phyloP scores from a whole-genome alignment of 495 filamentous ascomycete genomes.

The Xylaria venustula region DNA sequence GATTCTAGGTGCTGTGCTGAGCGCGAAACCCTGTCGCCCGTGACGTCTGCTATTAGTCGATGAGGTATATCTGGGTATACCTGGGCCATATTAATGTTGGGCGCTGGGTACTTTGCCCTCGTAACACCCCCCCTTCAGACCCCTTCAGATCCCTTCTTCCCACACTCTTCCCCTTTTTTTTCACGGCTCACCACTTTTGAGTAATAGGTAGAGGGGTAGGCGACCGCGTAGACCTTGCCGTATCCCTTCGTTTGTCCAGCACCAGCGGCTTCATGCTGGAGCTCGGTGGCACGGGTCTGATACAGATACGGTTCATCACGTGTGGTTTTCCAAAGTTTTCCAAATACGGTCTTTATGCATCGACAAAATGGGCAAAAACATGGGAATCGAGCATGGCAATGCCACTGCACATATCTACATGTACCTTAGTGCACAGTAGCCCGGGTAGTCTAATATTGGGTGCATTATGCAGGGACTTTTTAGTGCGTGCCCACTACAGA shows the following conservation, averaged over 20 bases:
- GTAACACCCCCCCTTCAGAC: no score
- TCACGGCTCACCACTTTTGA: no score
- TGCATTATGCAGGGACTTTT: slow-evolving; percentile 13
- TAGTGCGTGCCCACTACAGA: not conserved
- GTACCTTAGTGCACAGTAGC: not conserved
- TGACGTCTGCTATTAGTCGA: slow-evolving; percentile 2
- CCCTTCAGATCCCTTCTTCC: no score
- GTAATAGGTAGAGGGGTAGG: no score
- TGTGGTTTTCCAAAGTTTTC: no score
- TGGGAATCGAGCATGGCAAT: slow-evolving; percentile 8
- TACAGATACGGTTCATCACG: not conserved
- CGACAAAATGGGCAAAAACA: not conserved
- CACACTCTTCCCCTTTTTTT: no score
- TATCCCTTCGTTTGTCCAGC: no score
- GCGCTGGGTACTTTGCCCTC: no score
- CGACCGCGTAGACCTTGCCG: no score
- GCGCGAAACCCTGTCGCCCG: slow-evolving; percentile 4
- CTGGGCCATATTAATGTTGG: not conserved
- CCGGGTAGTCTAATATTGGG: not conserved
- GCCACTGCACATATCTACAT: not conserved
- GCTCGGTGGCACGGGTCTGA: not conserved
- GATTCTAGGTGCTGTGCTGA: slow-evolving; percentile 14
- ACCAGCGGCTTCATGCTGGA: not conserved
- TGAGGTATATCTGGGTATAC: not conserved
- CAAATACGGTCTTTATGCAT: not conserved